Evolutionary conservation across 2,329 filamentous ascomycete species (phyloP), one percentile per base, ranked within the genome.

Genomic region (Fusarium sp.): DNA sequence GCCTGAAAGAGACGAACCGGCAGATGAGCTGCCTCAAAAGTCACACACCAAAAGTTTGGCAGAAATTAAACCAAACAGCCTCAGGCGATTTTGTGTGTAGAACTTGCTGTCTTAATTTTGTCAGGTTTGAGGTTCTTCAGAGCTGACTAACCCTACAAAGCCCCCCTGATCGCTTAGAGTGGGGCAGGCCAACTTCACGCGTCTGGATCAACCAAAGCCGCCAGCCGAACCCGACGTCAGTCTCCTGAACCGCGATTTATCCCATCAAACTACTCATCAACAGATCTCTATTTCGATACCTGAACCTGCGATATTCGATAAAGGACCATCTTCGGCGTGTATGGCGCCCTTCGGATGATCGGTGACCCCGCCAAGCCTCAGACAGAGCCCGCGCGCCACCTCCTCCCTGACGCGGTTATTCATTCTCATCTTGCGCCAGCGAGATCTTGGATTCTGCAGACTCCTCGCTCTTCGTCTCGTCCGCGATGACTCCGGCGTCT

Each of bases 131-230:
- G 17, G 19, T 7, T 4, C 7, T 19, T 8, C 13, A 13, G 28
- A 39, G 58, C 56, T 62, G 58, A 62, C 56, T 62, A 62, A 40
- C 7, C n/a, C 4, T 11, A 20, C 26, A 17, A 39, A 37, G 17
- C 40, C 49, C 55, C 55, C 55, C 55, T 58, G 55, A 30, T 40
- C 28, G 20, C 20, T 37, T 10, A 14, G 3, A 20, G 20, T 45
- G 22, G 77, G 76, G 76, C 77, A 62, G 66, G 67, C 61, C 70
- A 67, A 79, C 79, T 77, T 79, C 79, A 80, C 79, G 79, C 79
- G 79, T 80, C 51, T 47, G 51, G 51, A 54, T 80, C 79, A 55
- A 62, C 57, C 51, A 48, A 47, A 64, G 61, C 61, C 61, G 61
- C 58, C 51, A 58, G 62, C 47, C 75, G 75, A 80, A 37, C 77